Conservation (phyloP, 306 rosid genomes). For the Hippophae gyantsensis region DNA sequence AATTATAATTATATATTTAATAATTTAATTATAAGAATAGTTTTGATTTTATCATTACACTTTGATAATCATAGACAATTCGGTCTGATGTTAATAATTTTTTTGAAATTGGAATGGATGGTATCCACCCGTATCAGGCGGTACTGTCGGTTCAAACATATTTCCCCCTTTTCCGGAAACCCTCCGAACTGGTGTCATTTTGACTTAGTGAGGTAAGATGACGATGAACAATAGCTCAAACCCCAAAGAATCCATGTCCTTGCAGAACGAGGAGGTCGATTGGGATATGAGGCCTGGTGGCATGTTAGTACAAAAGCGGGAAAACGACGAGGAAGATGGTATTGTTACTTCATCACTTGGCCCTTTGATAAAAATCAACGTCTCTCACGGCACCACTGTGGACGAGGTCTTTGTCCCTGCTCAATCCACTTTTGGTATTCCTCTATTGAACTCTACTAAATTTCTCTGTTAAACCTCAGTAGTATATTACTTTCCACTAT, state of each 20-base stretch:
- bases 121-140: too few relatives aligned
- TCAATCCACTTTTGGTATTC: conserved; percentile 42
- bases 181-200: too few relatives aligned
- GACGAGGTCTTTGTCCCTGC: conserved; percentile 32
- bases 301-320: conserved; percentile 41
- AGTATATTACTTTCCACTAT: not conserved
- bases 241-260: not conserved
- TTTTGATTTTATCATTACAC: too few relatives aligned
- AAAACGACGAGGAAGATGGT: conserved; percentile 10
- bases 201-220: not conserved
- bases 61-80: too few relatives aligned
- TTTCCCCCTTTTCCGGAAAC: too few relatives aligned
- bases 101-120: too few relatives aligned
- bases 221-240: conserved; percentile 10
- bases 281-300: conserved; percentile 38
- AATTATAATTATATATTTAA: too few relatives aligned
- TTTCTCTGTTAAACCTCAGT: too few relatives aligned
- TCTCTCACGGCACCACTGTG: conserved; percentile 26
- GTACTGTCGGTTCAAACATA: too few relatives aligned
- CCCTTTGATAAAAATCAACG: conserved; percentile 29
- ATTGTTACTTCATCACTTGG: conserved; percentile 16
- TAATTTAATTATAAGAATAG: too few relatives aligned
- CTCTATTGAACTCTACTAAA: not conserved
- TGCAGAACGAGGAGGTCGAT: conserved; percentile 17
- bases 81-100: too few relatives aligned